phyloP scores from a whole-genome alignment of 371 early-diverging fungal species.

The Lichtheimia corymbifera region DNA sequence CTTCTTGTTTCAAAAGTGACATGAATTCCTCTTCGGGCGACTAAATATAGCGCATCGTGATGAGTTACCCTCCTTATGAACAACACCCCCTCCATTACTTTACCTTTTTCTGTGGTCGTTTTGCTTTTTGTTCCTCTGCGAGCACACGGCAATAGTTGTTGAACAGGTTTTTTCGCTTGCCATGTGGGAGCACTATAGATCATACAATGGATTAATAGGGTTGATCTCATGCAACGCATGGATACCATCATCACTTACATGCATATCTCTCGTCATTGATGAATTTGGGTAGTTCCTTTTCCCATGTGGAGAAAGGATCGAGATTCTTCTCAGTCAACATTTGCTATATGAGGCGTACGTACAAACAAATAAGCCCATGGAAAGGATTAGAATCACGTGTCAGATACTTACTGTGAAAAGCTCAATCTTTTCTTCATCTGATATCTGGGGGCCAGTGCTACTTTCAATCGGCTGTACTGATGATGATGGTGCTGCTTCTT shows the following conservation, averaged over 20 bases:
- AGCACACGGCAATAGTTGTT: constrained; percentile 69
- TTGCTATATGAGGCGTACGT: constrained; percentile 26
- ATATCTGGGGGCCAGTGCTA: not conserved
- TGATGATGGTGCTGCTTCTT: constrained; percentile 2
- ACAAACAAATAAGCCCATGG: not conserved
- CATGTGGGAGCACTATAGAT: constrained; percentile 29
- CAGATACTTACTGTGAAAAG: constrained; percentile 31
- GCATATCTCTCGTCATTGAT: constrained; percentile 58
- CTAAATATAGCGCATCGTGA: constrained; percentile 14
- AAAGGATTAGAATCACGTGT: not conserved
- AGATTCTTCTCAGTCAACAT: constrained; percentile 71
- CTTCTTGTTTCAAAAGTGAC: constrained; percentile 49
- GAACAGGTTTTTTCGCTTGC: constrained; percentile 61
- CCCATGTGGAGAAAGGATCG: constrained; percentile 76
- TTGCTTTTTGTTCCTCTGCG: constrained; percentile 54
- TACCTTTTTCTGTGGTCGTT: constrained; percentile 43
- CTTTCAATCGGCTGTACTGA: not conserved
- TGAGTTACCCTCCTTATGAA: not conserved
- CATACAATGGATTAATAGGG: not conserved
- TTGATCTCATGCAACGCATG: not conserved
- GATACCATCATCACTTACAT: constrained; percentile 25
- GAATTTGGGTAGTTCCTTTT: constrained; percentile 62
- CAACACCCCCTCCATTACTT: constrained; percentile 17
- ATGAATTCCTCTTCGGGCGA: constrained; percentile 53
- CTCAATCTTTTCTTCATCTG: constrained; percentile 40